These are phyloP conservation scores for Globisporangium barbulae DNA, from an alignment of 352 stramenopile genomes.

Conservation along the genomic window DNA sequence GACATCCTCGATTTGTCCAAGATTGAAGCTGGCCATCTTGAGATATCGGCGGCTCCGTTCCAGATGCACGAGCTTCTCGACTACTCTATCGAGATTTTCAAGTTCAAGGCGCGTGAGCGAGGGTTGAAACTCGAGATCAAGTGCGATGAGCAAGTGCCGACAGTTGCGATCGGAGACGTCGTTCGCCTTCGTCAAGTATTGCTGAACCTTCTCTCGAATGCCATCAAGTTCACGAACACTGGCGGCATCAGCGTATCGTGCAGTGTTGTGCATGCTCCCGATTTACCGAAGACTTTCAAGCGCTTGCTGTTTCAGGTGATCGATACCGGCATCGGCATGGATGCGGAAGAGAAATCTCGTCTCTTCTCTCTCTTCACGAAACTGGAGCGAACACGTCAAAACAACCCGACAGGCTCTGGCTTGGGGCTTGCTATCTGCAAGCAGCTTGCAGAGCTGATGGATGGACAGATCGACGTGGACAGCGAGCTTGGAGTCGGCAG, in stretches of 20 bases:
- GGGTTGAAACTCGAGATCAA: constrained; percentile 84
- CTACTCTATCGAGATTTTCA: constrained; percentile 89
- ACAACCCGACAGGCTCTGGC: constrained; percentile 85
- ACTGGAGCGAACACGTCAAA: constrained; percentile 71
- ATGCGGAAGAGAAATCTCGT: constrained; percentile 73
- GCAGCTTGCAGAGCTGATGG: constrained; percentile 87
- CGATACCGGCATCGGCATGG: constrained; percentile 80
- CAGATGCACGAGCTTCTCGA: constrained; percentile 80
- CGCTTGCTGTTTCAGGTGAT: constrained; percentile 85
- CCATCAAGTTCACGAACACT: constrained; percentile 86
- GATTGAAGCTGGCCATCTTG: constrained; percentile 90
- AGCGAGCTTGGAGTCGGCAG: constrained; percentile 72
- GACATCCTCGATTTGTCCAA: constrained; percentile 92
- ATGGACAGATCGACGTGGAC: constrained; percentile 83
- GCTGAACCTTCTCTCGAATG: constrained; percentile 83
- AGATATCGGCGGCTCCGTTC: constrained; percentile 85
- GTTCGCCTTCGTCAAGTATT: constrained; percentile 75
- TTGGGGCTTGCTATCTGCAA: constrained; percentile 87
- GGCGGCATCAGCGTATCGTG: constrained; percentile 80
- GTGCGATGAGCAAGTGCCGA: constrained; percentile 57
- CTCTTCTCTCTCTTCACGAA: constrained; percentile 86
- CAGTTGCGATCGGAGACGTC: constrained; percentile 74
- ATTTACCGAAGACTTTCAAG: constrained; percentile 60
- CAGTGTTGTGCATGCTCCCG: constrained; percentile 59
- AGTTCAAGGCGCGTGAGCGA: constrained; percentile 82